These are phyloP conservation scores for Datisca glomerata DNA, from an alignment of 306 rosid species.

Conservation along the genomic window DNA sequence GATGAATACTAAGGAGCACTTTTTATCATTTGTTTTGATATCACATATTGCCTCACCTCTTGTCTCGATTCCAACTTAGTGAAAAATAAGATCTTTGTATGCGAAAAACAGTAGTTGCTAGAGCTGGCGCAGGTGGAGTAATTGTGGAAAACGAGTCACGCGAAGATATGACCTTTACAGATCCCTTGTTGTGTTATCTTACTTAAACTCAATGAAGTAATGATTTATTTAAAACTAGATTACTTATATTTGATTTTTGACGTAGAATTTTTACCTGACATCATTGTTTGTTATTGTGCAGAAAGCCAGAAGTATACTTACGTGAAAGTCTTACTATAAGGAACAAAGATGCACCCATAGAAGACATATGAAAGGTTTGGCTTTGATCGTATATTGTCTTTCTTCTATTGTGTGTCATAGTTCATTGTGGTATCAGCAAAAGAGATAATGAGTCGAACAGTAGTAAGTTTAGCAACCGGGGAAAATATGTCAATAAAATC, in stretches of 20 bases:
- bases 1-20: too few species aligned
- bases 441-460: too few species aligned
- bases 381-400: conserved; percentile 7
- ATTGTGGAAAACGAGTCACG: neutral
- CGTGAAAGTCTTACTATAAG: conserved; percentile 3
- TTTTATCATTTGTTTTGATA: too few species aligned
- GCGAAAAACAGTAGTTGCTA: neutral
- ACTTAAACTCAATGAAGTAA: neutral
- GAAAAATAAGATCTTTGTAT: neutral
- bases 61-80: too few species aligned
- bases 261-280: neutral
- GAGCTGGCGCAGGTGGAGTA: too few species aligned
- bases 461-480: too few species aligned
- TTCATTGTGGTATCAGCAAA: neutral
- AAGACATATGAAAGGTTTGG: conserved; percentile 16
- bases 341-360: conserved; percentile 14
- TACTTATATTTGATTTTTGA: neutral
- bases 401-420: neutral
- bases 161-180: neutral
- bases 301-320: conserved; percentile 17
- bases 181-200: neutral
- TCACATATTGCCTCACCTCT: too few species aligned
- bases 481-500: too few species aligned
- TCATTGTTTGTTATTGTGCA: neutral
- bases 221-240: neutral